These are phyloP conservation scores for Diutina ranongensis DNA, from an alignment of 1,139 yeast genomes.

Conservation along the genomic window DNA sequence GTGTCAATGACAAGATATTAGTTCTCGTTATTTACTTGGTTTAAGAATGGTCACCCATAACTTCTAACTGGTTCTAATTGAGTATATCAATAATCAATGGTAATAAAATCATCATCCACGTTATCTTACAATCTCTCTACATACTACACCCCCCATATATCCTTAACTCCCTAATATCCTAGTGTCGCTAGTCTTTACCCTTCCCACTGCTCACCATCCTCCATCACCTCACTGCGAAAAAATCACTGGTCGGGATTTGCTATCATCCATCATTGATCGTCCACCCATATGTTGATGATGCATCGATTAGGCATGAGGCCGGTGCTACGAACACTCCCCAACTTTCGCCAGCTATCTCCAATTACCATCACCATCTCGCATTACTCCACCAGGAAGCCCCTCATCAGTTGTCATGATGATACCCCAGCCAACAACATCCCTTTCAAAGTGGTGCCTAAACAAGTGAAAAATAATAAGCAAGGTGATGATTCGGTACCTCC, in stretches of 20 bases:
- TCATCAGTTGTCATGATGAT: conserved; percentile 4
- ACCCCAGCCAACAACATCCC: conserved; percentile 27
- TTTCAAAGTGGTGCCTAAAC: conserved; percentile 39
- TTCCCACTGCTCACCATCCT: neutral
- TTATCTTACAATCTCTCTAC: too few species aligned
- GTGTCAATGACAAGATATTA: too few species aligned
- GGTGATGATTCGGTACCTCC: conserved; percentile 6
- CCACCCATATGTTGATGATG: neutral
- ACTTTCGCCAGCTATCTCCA: neutral
- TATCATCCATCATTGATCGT: neutral
- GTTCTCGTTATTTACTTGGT: too few species aligned
- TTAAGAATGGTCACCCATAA: too few species aligned
- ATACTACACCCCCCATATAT: too few species aligned
- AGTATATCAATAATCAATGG: too few species aligned
- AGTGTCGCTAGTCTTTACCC: too few species aligned
- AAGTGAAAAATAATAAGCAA: conserved; percentile 9
- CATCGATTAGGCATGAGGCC: neutral
- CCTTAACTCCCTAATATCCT: too few species aligned
- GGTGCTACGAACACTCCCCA: neutral
- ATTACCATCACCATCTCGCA: neutral
- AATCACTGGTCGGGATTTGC: neutral
- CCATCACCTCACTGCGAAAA: neutral
- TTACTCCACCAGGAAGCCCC: neutral
- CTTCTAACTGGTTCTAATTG: too few species aligned
- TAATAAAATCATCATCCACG: too few species aligned